Percentiles rank a stretch among this genome's conserved stretches.
phyloP scores from a whole-genome alignment of 1,139 yeast species.

The Hanseniaspora sp. region DNA sequence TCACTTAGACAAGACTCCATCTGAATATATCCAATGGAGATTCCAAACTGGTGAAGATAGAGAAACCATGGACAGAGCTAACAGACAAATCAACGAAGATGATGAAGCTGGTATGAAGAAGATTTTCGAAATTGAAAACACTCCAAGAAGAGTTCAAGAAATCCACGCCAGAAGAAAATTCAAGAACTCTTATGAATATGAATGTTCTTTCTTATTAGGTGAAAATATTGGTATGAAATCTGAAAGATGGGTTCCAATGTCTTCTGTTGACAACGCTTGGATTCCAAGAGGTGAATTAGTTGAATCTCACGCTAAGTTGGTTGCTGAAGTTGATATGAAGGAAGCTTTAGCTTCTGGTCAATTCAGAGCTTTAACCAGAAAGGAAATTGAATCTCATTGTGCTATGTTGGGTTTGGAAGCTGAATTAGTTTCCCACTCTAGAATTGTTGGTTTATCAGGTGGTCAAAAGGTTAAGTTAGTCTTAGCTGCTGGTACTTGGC shows the following conservation, averaged over 20 bases:
- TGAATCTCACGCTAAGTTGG: slow-evolving; percentile 97
- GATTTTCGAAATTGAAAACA: slow-evolving; percentile 96
- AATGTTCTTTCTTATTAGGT: slow-evolving; percentile 92
- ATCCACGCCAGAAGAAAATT: slow-evolving; percentile 97
- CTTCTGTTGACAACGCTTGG: slow-evolving; percentile 99
- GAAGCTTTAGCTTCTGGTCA: slow-evolving; percentile 99
- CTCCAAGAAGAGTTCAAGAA: slow-evolving; percentile 93
- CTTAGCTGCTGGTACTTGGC: slow-evolving; percentile 99
- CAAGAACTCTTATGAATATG: slow-evolving; percentile 99
- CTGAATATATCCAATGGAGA: slow-evolving; percentile 99
- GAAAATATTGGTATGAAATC: slow-evolving; percentile 97
- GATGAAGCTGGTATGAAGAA: slow-evolving; percentile 99
- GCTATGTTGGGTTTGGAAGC: slow-evolving; percentile 97
- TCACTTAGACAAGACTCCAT: slow-evolving; percentile 98
- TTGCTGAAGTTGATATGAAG: slow-evolving; percentile 99
- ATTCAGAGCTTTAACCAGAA: slow-evolving; percentile 99
- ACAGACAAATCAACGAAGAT: slow-evolving; percentile 92
- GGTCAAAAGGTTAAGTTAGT: slow-evolving; percentile 99
- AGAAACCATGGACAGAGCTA: slow-evolving; percentile 99
- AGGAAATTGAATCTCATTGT: slow-evolving; percentile 98
- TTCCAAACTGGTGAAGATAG: slow-evolving; percentile 99
- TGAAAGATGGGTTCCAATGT: slow-evolving; percentile 99
- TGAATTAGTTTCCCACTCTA: slow-evolving; percentile 97
- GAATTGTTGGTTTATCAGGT: slow-evolving; percentile 99
- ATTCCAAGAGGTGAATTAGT: slow-evolving; percentile 98